These are phyloP conservation scores for Eucalyptus camaldulensis DNA, from an alignment of 345 rosid species.

Conservation along the genomic window DNA sequence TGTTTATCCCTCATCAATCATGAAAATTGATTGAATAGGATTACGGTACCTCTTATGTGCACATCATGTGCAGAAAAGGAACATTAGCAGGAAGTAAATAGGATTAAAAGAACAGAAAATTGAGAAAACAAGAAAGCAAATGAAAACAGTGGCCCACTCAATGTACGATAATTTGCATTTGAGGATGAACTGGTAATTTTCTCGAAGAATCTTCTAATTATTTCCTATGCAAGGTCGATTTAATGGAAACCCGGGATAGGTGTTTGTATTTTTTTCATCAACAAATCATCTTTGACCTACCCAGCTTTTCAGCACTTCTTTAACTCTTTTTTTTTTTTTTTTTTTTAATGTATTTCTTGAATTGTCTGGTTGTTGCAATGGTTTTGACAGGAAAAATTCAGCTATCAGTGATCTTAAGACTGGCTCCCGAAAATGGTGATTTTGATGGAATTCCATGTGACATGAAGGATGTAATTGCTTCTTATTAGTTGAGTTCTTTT, in stretches of 20 bases:
- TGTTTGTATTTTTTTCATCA: background rate
- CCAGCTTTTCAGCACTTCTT: background rate
- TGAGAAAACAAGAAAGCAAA: background rate
- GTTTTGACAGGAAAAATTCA: conserved; percentile 40
- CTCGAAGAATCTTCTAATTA: background rate
- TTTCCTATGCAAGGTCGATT: background rate
- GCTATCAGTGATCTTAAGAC: conserved; percentile 51
- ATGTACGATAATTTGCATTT: background rate
- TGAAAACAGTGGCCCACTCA: background rate
- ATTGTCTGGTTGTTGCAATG: background rate
- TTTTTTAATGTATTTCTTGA: background rate
- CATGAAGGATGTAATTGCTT: conserved; percentile 35
- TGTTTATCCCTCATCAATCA: background rate
- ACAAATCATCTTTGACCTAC: background rate
- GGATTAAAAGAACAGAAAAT: background rate
- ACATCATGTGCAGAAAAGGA: background rate
- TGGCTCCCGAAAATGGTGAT: conserved; percentile 24
- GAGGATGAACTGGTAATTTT: background rate
- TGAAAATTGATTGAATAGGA: background rate
- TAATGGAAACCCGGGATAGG: background rate
- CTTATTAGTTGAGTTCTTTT: conserved; percentile 71
- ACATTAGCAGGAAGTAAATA: background rate
- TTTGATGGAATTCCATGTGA: conserved; percentile 17
- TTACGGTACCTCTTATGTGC: background rate
- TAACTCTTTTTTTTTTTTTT: background rate